phyloP scores from a whole-genome alignment of 2,329 filamentous ascomycete species.

The Ceratocystis variospora region DNA sequence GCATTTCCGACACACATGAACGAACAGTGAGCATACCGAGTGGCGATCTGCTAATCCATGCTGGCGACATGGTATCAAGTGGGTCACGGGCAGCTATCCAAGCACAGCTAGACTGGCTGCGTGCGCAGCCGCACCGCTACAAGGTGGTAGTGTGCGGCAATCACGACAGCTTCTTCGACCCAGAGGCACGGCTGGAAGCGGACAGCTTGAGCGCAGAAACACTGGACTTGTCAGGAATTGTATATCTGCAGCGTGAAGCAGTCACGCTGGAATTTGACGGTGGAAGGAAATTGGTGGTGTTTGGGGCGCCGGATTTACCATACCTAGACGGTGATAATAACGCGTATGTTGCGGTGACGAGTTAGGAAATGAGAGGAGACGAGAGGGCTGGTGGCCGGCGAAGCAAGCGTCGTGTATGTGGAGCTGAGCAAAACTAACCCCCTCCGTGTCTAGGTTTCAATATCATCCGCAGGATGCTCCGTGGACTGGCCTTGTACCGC shows the following conservation, averaged over 20 bases:
- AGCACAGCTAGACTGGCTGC: slow-evolving; percentile 71
- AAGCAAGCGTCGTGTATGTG: slow-evolving; percentile 26
- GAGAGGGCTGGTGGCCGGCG: slow-evolving; percentile 27
- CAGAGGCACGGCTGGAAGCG: slow-evolving; percentile 41
- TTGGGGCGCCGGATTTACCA: slow-evolving; percentile 71
- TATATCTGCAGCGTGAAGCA: slow-evolving; percentile 56
- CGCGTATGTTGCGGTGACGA: slow-evolving; percentile 10
- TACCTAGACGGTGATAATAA: slow-evolving; percentile 39
- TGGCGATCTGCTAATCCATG: slow-evolving; percentile 79
- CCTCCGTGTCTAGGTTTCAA: slow-evolving; percentile 36
- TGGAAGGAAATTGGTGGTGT: slow-evolving; percentile 52
- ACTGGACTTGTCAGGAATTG: slow-evolving; percentile 49
- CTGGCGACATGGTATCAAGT: slow-evolving; percentile 76
- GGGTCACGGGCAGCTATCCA: slow-evolving; percentile 65
- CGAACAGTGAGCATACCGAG: slow-evolving; percentile 47
- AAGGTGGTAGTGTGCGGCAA: slow-evolving; percentile 80
- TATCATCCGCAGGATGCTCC: slow-evolving; percentile 29
- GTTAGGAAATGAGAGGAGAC: neutral
- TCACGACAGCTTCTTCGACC: slow-evolving; percentile 77
- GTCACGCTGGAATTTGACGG: slow-evolving; percentile 48
- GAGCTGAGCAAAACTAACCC: neutral
- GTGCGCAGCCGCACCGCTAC: slow-evolving; percentile 55
- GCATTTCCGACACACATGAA: slow-evolving; percentile 80
- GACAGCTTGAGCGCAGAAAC: slow-evolving; percentile 29
- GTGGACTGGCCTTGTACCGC: slow-evolving; percentile 58